Evolutionary conservation across 148 eudicot genomes (phyloP), one percentile per base, ranked within the genome.

Genomic region (Linanthus parryae): DNA sequence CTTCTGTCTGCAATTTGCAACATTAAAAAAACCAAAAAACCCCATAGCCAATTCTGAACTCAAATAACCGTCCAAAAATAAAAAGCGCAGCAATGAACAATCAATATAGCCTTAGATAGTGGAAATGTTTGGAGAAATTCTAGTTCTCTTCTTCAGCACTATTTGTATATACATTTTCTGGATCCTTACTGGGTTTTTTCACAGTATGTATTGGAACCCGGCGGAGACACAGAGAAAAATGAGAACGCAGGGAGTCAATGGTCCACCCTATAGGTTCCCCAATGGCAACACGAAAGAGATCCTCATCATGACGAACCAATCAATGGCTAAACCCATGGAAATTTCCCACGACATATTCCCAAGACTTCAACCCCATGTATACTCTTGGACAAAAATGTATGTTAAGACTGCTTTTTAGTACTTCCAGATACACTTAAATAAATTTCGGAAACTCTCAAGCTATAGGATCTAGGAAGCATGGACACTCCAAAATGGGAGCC

Each of bases 281-380:
- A 66, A 75, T 62, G 80, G 80, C 5, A 53, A 45, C 60, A 62
- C 69, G 19, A 75, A 65, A 58, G 72, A 70, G 52, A 66, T 75
- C 25, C 4, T 37, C 48, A 38, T 16, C 22, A 53, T 74, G 72
- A 66, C 66, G 37, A 57, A 18, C 24, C 40, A 42, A 34, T 53
- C 69, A 15, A 48, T 58, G 38, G 57, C 18, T 18, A 52, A 47
- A 29, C 49, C 75, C 28, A 65, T 75, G 80, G 75, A 66, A 10
- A 40, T 62, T 30, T 65, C 75, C 5, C 75, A 75, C 49, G 66
- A 62, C 19, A 58, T 70, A 24, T 75, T 73, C 44, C 74, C 68
- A 8, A 69, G 61, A 40, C 64, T 74, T 57, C 64, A 65, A 34
- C 75, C 74, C 49, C 70, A 70, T 30, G 54, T 70, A 9, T 58